These are phyloP conservation scores for Chlamydomonas asymmetrica DNA, from an alignment of 139 green algal species.

Conservation along the genomic window DNA sequence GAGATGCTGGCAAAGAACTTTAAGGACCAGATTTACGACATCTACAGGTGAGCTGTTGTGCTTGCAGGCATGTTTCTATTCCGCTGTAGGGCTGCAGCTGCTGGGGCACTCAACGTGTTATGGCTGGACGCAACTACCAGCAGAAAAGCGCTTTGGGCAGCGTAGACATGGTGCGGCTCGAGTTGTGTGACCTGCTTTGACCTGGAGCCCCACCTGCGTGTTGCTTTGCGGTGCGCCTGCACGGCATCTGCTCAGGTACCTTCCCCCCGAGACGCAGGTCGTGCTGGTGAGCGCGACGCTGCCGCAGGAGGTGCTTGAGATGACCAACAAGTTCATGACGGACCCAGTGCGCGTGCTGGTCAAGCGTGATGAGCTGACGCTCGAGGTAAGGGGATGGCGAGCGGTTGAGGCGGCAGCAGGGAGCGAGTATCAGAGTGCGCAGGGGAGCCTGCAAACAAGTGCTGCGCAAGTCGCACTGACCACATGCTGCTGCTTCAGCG, in stretches of 20 bases:
- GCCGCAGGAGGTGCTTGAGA: slow-evolving; percentile 94
- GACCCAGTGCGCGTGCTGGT: slow-evolving; percentile 97
- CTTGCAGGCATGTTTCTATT: slow-evolving; percentile 1
- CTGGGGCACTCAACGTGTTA: neutral
- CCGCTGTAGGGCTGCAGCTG: neutral
- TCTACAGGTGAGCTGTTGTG: slow-evolving; percentile 83
- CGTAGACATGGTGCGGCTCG: too few relatives aligned
- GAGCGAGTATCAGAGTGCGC: too few relatives aligned
- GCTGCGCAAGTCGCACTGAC: too few relatives aligned
- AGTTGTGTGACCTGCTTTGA: too few relatives aligned
- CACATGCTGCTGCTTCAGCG: too few relatives aligned
- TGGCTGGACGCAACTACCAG: too few relatives aligned
- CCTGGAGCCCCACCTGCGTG: too few relatives aligned
- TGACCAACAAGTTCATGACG: slow-evolving; percentile 99
- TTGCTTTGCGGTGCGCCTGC: too few relatives aligned
- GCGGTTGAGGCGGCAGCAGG: too few relatives aligned
- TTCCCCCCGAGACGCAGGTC: slow-evolving; percentile 72
- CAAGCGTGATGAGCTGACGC: slow-evolving; percentile 98
- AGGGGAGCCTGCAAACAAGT: too few relatives aligned
- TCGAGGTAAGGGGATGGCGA: slow-evolving; percentile 84
- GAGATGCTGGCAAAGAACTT: slow-evolving; percentile 99
- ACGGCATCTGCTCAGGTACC: slow-evolving; percentile 40
- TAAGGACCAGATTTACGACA: slow-evolving; percentile 99
- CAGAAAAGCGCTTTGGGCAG: too few relatives aligned
- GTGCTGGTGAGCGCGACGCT: slow-evolving; percentile 95